Base-by-base conservation (phyloP, 106 monocot species). In the Iris macrosiphon region DNA sequence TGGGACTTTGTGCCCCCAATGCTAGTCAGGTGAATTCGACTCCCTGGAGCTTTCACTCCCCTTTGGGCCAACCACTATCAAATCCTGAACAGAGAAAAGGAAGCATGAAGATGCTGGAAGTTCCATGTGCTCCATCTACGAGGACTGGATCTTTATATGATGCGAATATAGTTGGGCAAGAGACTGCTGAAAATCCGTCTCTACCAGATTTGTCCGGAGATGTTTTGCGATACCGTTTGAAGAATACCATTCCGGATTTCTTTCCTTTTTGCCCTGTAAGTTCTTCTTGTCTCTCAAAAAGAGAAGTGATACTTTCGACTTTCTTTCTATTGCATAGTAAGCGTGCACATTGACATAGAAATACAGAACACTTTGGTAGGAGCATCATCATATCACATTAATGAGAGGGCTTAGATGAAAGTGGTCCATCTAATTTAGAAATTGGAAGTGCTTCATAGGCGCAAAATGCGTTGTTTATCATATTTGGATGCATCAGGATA, bases 1-100 rank as follows among this genome's bases (percentile, higher is more conserved):
- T 92, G 47, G 92, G 92, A 19, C 64, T 92, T 7, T 79, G 82
- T 63, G 92, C 92, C 67, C 92, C 92, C 16, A 92, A 85, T 73
- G 85, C 85, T 60, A 66, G 34, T 49, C 60, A 63, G 50, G 4
- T 49, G 11, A 75, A 72, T 47, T 44, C 47, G 23, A 31, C 33
- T 37, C 21, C 62, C 19, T 65, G 61, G 30, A 65, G 62, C 16
- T 65, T 69, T 4, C 60, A 52, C 0, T 59, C 57, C 40, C 49
- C 45, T 31, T 31, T 70, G 17, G 55, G 48, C 22, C 29, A 37
- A 33, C 43, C 60, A 34, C 7, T 33, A 33, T 53, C 55, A 15
- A 64, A 35, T 31, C 43, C 50, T 37, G 79, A 73, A n/a, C 74
- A 69, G 31, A 75, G 61, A 43, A n/a, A n/a, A n/a, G n/a, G n/a